Percentiles rank a stretch among this genome's conserved stretches.
Conservation (phyloP, 352 stramenopile species). For the Globisporangium cylindrosporum region DNA sequence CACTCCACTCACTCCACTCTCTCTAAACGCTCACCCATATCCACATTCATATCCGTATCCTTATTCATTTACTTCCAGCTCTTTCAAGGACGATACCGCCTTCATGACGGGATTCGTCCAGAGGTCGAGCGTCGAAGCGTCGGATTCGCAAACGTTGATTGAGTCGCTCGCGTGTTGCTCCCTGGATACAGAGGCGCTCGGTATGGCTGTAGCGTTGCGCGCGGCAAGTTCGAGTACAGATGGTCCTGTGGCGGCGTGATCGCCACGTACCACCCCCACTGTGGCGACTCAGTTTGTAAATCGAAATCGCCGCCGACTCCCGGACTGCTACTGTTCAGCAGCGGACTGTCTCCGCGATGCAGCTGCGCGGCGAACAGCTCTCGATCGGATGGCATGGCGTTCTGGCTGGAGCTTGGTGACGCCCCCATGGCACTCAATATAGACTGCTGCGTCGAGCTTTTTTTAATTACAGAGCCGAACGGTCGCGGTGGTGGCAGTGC, state of each 20-base stretch:
- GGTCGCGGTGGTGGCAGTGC: not conserved
- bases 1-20: no score
- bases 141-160: not conserved
- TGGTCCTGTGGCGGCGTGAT: constrained; percentile 82
- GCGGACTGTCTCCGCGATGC: not conserved
- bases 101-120: constrained; percentile 23
- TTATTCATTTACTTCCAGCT: not conserved
- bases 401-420: not conserved
- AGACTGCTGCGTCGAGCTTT: constrained; percentile 18
- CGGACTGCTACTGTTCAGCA: not conserved
- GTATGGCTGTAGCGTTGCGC: constrained; percentile 15
- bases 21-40: not conserved
- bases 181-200: constrained; percentile 3
- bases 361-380: not conserved
- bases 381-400: not conserved
- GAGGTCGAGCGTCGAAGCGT: constrained; percentile 35
- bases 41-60: not conserved
- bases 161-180: not conserved
- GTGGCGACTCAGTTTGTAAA: constrained; percentile 63
- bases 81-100: not conserved
- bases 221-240: constrained; percentile 22
- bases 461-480: constrained; percentile 9
- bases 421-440: constrained; percentile 1
- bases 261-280: constrained; percentile 87
- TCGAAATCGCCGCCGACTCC: constrained; percentile 12